Base-by-base conservation (phyloP, 345 rosid species). In the Pugionium dolabratum region DNA sequence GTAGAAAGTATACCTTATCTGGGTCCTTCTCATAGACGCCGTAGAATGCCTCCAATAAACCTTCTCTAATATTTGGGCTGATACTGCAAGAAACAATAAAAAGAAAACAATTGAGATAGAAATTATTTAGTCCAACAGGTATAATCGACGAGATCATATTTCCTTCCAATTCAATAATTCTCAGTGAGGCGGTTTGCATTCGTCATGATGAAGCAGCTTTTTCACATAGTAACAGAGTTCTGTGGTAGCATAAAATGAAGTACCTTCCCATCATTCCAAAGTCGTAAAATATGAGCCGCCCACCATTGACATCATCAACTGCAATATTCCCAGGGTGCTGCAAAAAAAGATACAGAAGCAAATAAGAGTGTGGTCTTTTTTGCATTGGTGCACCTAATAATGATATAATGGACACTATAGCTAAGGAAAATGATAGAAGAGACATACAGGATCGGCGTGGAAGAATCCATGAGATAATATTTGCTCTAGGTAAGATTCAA, bases 191-290 rank as follows among this genome's bases (percentile, higher is more conserved):
- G 25, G 62, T 25, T 43, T 46, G 30, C 27, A 2, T n/a, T 9
- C 35, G 45, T 2, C 51, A 18, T 6, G 27, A 39, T 30, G 42
- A 48, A 18, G 39, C 39, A 67, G 35, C 18, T 42, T 45, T 26
- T 53, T 35, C 50, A 52, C 54, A 45, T 46, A 8, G 36, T 54
- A 57, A 34, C 29, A 33, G 7, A 43, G 36, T 39, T 7, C 3
- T 73, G 35, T 39, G 1, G 7, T 35, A 47, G 51, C 34, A 37
- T 29, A 25, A 34, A 41, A 49, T 58, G 75, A 55, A 67, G 41
- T 83, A 94, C 99, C 99, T 90, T 77, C 99, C 99, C 99, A 94
- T 90, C 99, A 94, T 94, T 65, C 99, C 99, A 72, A 94, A 94
- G 76, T 94, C 99, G 70, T 94, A 94, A 80, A 94, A 88, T 74